A percentile compares a stretch with the other conserved stretches of the same genome.
Conservation (phyloP, 805 yeast species). For the Suhomyces sp. region DNA sequence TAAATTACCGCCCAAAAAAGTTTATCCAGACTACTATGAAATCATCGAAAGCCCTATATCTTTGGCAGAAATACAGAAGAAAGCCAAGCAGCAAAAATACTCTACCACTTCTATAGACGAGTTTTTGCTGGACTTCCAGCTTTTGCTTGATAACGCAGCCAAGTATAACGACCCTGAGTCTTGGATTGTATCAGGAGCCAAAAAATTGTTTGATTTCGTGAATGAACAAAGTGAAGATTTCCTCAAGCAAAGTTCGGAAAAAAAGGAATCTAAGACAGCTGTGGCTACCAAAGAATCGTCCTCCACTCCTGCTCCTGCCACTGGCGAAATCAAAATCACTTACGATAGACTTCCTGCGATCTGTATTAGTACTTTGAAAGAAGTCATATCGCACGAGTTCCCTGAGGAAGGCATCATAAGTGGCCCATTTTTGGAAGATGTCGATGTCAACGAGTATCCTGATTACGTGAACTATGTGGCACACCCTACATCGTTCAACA, state of each 20-base stretch:
- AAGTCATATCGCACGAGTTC: slow-evolving; percentile 43
- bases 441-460: slow-evolving; percentile 68
- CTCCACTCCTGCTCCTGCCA: slow-evolving; percentile 1
- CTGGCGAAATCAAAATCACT: slow-evolving; percentile 11
- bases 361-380: slow-evolving; percentile 30
- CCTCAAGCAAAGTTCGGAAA: slow-evolving; percentile 14
- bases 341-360: slow-evolving; percentile 18
- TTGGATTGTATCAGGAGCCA: slow-evolving; percentile 65
- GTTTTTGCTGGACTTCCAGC: slow-evolving; percentile 34
- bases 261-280: slow-evolving; percentile 5
- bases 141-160: slow-evolving; percentile 37
- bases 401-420: slow-evolving; percentile 53
- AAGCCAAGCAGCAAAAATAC: slow-evolving; percentile 41
- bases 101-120: slow-evolving; percentile 37
- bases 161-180: slow-evolving; percentile 42
- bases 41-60: slow-evolving; percentile 35
- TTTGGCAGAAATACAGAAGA: slow-evolving; percentile 32
- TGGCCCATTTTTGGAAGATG: slow-evolving; percentile 73
- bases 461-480: slow-evolving; percentile 74
- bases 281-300: slow-evolving; percentile 1
- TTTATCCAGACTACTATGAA: slow-evolving; percentile 40
- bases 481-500: slow-evolving; percentile 69
- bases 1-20: slow-evolving; percentile 34
- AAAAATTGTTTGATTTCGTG: slow-evolving; percentile 54
- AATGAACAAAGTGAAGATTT: slow-evolving; percentile 45